phyloP scores from a whole-genome alignment of 2,329 filamentous ascomycete genomes.

The Cladosporium velox region DNA sequence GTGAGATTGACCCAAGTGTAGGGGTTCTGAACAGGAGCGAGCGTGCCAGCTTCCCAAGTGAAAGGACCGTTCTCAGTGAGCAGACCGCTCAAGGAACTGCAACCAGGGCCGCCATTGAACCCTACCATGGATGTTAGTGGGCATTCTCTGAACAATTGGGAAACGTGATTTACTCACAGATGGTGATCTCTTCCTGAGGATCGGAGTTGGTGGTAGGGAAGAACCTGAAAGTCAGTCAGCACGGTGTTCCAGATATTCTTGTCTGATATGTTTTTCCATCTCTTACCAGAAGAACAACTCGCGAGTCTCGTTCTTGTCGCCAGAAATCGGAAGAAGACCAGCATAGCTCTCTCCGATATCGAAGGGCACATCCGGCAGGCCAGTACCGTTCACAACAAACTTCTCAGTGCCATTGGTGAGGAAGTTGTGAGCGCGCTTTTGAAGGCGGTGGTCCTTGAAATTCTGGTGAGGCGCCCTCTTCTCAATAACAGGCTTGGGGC shows the following conservation, averaged over 20 bases:
- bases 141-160: slow-evolving; percentile 13
- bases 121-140: neutral
- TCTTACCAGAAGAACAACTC: slow-evolving; percentile 55
- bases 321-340: slow-evolving; percentile 56
- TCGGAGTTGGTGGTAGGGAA: slow-evolving; percentile 54
- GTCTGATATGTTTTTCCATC: neutral
- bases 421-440: slow-evolving; percentile 19
- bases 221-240: slow-evolving; percentile 36
- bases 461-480: slow-evolving; percentile 17
- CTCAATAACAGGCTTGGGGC: slow-evolving; percentile 20
- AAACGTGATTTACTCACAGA: slow-evolving; percentile 42
- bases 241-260: neutral
- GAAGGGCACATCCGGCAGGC: slow-evolving; percentile 43
- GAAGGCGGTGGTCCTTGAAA: slow-evolving; percentile 12
- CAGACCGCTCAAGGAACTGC: slow-evolving; percentile 27
- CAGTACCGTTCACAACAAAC: slow-evolving; percentile 34
- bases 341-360: slow-evolving; percentile 49
- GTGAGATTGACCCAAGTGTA: slow-evolving; percentile 61
- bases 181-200: slow-evolving; percentile 52
- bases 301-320: slow-evolving; percentile 46
- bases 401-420: slow-evolving; percentile 20
- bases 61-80: slow-evolving; percentile 34
- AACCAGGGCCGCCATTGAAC: slow-evolving; percentile 33
- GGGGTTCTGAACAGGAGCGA: slow-evolving; percentile 45
- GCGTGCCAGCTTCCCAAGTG: slow-evolving; percentile 47